Percentiles rank a stretch among this genome's conserved stretches.
Evolutionary conservation across 306 rosid species (phyloP).

Genomic region (Quercus cerris): DNA sequence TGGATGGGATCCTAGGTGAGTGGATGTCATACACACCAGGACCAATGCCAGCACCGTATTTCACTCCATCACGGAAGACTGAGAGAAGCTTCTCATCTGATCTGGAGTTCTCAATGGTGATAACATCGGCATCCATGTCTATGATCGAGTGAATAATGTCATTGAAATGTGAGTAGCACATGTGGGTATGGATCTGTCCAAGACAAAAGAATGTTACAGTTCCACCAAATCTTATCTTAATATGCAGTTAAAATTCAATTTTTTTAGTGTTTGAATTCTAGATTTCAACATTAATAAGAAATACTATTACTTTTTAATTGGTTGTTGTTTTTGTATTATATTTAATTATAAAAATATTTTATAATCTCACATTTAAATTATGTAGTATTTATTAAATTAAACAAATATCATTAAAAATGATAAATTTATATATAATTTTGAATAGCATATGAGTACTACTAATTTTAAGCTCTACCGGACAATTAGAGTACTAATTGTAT

Average conservation of each 20-base stretch:
- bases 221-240: background rate
- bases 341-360: no score
- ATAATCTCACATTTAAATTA: no score
- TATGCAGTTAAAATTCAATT: background rate
- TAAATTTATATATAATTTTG: no score
- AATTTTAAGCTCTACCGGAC: no score
- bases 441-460: no score
- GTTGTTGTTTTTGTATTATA: background rate
- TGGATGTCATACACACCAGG: constrained; percentile 88
- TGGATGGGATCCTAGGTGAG: constrained; percentile 86
- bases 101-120: constrained; percentile 85
- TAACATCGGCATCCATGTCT: constrained; percentile 89
- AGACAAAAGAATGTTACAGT: background rate
- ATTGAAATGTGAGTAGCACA: constrained; percentile 89
- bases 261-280: background rate
- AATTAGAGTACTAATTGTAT: no score
- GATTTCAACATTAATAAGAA: no score
- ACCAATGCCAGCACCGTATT: constrained; percentile 82
- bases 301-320: background rate
- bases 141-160: constrained; percentile 84
- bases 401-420: no score
- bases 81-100: constrained; percentile 83
- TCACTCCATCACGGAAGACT: constrained; percentile 80
- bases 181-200: constrained; percentile 83
- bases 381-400: no score